Evolutionary conservation across 768 basidiomycete genomes (phyloP), one percentile per base, ranked within the genome.

Genomic region (Exidia glandulosa): DNA sequence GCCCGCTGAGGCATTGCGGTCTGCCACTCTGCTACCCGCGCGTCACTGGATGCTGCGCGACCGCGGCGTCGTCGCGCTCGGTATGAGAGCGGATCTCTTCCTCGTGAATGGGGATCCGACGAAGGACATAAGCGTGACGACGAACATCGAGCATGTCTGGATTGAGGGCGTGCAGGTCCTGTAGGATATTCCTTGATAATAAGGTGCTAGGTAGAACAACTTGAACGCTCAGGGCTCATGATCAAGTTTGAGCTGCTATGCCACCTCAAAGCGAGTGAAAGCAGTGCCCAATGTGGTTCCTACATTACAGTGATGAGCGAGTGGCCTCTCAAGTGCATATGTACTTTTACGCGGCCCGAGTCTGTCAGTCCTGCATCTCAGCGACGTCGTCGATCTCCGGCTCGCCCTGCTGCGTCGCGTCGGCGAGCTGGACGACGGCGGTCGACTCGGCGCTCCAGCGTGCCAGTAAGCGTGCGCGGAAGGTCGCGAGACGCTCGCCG

Each of bases 401-500:
- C 3, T 61, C 61, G 47, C 57, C 3, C 2, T 59, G 48, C 25
- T 10, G 29, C 52, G 32, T 27, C 33, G 59, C 32, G 32, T 59
- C 61, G 7, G 58, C 84, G 19, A 86, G 69, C 70, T 85, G 77
- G 1, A 77, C 74, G 36, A 91, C 84, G 64, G 83, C 77, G 25
- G 84, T 88, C 32, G 77, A 83, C 60, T 74, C 76, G 54, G 85
- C 80, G 63, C 86, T 83, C 89, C 90, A 93, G 60, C 85, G 75
- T 47, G 83, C 80, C 59, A 82, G 78, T 60, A 91, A 71, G n/a
- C 77, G 79, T 27, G 92, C 84, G 62, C 82, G 78, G 72, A 94
- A 94, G 55, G 78, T 80, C 2, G 93, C 93, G 88, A 94, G 88
- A 74, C 83, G 86, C 67, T 93, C 82, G 12, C 91, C 92, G 45